Evolutionary conservation across 2,329 filamentous ascomycete species (phyloP).

Genomic region (Arthroderma sp.): DNA sequence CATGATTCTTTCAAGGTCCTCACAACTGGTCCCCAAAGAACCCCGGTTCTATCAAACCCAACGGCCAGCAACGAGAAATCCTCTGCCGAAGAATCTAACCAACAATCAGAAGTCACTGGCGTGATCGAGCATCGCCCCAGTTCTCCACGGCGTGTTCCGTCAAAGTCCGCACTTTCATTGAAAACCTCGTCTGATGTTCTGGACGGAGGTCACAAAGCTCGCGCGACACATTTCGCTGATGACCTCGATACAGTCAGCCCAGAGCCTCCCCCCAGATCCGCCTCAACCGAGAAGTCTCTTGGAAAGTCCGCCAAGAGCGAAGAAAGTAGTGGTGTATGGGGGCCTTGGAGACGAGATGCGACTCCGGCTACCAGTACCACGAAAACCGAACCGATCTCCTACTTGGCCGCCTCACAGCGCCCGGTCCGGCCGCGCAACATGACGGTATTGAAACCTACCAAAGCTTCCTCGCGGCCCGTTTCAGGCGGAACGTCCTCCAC

Average conservation of each 20-base stretch:
- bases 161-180: slow-evolving; percentile 16
- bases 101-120: slow-evolving; percentile 11
- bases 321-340: slow-evolving; percentile 48
- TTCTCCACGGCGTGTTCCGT: slow-evolving; percentile 12
- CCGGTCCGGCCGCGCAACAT: slow-evolving; percentile 54
- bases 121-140: slow-evolving; percentile 21
- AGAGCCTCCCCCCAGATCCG: slow-evolving; percentile 14
- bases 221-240: slow-evolving; percentile 7
- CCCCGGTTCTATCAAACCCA: slow-evolving; percentile 6
- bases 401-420: slow-evolving; percentile 53
- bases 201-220: slow-evolving; percentile 14
- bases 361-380: slow-evolving; percentile 5
- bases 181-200: slow-evolving; percentile 15
- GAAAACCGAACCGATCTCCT: slow-evolving; percentile 17
- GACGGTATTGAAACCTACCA: slow-evolving; percentile 77
- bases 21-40: slow-evolving; percentile 39
- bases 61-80: not conserved
- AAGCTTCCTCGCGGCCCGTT: slow-evolving; percentile 32
- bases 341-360: slow-evolving; percentile 50
- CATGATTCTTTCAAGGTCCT: slow-evolving; percentile 68
- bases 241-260: slow-evolving; percentile 10
- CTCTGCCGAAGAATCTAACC: not conserved
- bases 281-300: slow-evolving; percentile 17
- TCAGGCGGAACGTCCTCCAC: slow-evolving; percentile 4
- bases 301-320: slow-evolving; percentile 15